Percentiles rank a stretch among this genome's conserved stretches.
phyloP scores from a whole-genome alignment of 2,329 filamentous ascomycete genomes.

The Erysiphe pulchra region DNA sequence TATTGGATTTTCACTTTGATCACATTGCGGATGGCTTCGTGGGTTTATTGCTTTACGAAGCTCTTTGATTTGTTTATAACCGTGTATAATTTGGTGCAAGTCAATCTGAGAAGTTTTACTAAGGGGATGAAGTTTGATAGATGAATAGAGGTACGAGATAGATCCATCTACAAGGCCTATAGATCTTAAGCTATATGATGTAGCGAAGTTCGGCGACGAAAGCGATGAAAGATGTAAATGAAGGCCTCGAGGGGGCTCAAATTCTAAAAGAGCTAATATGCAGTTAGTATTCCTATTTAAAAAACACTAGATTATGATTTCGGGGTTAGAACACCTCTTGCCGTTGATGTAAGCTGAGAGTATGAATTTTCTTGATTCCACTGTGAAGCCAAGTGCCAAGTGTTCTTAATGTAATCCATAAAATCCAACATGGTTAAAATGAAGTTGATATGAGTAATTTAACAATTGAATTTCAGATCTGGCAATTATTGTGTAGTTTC shows the following conservation, averaged over 20 bases:
- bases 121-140: constrained; percentile 41
- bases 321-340: constrained; percentile 30
- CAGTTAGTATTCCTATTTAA: constrained; percentile 4
- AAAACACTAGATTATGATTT: constrained; percentile 3
- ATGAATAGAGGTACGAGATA: constrained; percentile 91
- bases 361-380: constrained; percentile 91
- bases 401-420: constrained; percentile 88
- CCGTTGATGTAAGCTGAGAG: constrained; percentile 58
- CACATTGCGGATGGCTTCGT: constrained; percentile 19
- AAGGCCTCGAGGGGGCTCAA: constrained; percentile 60
- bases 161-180: constrained; percentile 85
- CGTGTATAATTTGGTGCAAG: constrained; percentile 50
- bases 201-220: constrained; percentile 77
- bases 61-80: constrained; percentile 56
- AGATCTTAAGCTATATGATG: constrained; percentile 74
- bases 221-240: constrained; percentile 76
- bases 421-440: constrained; percentile 53
- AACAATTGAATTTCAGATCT: too few relatives aligned
- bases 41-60: constrained; percentile 17
- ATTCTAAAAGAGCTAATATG: constrained; percentile 53
- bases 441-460: too few relatives aligned
- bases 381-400: constrained; percentile 63
- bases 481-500: too few relatives aligned
- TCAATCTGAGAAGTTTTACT: constrained; percentile 53
- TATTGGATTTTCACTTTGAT: constrained; percentile 22